Conservation (phyloP, 2,329 filamentous ascomycete genomes). For the Pseudogymnoascus sp. region DNA sequence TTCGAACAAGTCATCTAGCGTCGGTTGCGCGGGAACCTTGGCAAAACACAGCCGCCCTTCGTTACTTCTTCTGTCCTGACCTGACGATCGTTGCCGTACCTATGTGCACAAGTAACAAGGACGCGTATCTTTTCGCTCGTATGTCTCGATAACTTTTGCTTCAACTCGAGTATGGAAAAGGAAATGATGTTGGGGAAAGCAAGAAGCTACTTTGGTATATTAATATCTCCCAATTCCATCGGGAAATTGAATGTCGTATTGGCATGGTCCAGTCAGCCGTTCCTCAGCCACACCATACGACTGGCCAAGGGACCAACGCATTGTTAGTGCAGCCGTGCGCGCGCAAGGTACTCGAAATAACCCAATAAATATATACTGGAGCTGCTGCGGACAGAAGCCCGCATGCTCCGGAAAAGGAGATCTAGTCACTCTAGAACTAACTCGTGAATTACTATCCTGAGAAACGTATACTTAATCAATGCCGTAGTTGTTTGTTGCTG, state of each 20-base stretch:
- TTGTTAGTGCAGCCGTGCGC: conserved; percentile 3
- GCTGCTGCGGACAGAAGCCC: background rate
- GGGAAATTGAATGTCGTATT: conserved; percentile 4
- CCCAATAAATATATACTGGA: background rate
- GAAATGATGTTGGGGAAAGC: background rate
- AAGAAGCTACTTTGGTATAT: conserved; percentile 2
- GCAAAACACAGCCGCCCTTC: conserved; percentile 5
- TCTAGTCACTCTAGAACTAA: background rate
- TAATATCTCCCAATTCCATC: background rate
- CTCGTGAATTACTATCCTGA: background rate
- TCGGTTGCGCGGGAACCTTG: conserved; percentile 6
- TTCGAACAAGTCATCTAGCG: conserved; percentile 5
- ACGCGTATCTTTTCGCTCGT: background rate
- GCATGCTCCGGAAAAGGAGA: background rate
- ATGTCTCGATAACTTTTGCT: background rate
- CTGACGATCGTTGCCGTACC: conserved; percentile 3
- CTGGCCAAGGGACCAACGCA: conserved; percentile 1
- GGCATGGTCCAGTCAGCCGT: conserved; percentile 5
- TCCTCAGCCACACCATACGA: conserved; percentile 1
- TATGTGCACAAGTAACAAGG: background rate
- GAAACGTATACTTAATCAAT: background rate
- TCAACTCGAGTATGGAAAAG: background rate
- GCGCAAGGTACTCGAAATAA: background rate
- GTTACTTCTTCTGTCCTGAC: conserved; percentile 6
- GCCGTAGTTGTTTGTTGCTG: background rate